Evolutionary conservation across 2,329 filamentous ascomycete genomes (phyloP).

Genomic region (Ophiostoma quercus): DNA sequence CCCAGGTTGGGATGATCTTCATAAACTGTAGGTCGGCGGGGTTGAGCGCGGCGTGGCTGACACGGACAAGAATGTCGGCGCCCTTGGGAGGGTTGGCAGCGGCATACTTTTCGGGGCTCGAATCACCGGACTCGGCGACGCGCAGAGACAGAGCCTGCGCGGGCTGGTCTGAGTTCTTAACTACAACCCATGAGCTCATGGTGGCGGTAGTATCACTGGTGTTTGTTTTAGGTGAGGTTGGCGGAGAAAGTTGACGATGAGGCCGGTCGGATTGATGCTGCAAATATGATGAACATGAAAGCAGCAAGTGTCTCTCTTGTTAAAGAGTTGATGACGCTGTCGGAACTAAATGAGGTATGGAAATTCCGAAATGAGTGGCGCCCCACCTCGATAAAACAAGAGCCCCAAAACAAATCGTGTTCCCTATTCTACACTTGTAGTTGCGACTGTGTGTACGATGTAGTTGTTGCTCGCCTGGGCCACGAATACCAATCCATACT

Average conservation of each 20-base stretch:
- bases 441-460: not conserved
- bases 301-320: not conserved
- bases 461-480: not conserved
- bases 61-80: slow-evolving; percentile 32
- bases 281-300: not conserved
- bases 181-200: slow-evolving; percentile 33
- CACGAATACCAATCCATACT: not conserved
- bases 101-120: slow-evolving; percentile 20
- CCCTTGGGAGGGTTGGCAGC: slow-evolving; percentile 25
- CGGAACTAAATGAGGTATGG: not conserved
- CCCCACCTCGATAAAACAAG: slow-evolving; percentile 5
- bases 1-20: slow-evolving; percentile 30
- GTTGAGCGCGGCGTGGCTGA: slow-evolving; percentile 37
- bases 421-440: slow-evolving; percentile 4
- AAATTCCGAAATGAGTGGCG: not conserved
- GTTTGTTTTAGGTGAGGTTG: not conserved
- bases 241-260: not conserved
- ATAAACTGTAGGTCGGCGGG: slow-evolving; percentile 37
- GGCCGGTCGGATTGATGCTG: not conserved
- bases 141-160: slow-evolving; percentile 29
- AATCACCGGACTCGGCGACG: slow-evolving; percentile 14
- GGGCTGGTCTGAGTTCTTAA: slow-evolving; percentile 30
- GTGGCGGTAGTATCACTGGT: not conserved
- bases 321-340: not conserved
- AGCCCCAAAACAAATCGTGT: not conserved